A percentile compares a stretch with the other conserved stretches of the same genome.
Conservation (phyloP, 2,329 filamentous ascomycete genomes). For the Neocatenulostroma microsporum region DNA sequence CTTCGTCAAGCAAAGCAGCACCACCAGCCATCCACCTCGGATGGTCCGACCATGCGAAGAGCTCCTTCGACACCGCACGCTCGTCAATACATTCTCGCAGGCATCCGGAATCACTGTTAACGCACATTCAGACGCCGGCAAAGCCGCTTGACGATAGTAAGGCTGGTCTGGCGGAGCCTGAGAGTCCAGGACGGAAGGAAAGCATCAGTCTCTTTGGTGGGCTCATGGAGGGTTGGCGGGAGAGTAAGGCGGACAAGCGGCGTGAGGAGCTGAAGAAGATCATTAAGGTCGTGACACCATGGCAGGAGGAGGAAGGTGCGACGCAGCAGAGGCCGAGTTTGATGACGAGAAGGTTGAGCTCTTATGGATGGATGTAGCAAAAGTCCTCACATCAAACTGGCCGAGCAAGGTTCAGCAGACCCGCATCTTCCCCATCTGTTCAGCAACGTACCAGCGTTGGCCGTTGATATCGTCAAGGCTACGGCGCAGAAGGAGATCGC, state of each 20-base stretch:
- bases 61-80: conserved; percentile 16
- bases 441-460: neutral
- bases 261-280: conserved; percentile 26
- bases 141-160: conserved; percentile 17
- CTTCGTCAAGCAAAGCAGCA: conserved; percentile 3
- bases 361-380: conserved; percentile 10
- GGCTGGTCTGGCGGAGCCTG: conserved; percentile 6
- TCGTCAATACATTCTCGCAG: conserved; percentile 7
- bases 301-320: conserved; percentile 2
- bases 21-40: conserved; percentile 13
- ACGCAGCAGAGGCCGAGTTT: conserved; percentile 3
- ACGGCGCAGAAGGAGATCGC: too few species aligned
- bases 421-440: neutral
- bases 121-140: conserved; percentile 14
- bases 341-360: conserved; percentile 6
- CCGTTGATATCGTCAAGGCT: too few species aligned
- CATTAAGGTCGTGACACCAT: conserved; percentile 23
- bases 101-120: neutral
- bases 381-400: neutral
- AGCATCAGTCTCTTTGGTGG: conserved; percentile 9
- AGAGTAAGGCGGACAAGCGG: conserved; percentile 23
- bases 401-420: neutral
- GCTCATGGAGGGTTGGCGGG: conserved; percentile 17
- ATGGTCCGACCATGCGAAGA: conserved; percentile 20
- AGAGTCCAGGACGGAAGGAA: conserved; percentile 4